phyloP scores from a whole-genome alignment of 768 basidiomycete species.

The Boletus subparvulus region DNA sequence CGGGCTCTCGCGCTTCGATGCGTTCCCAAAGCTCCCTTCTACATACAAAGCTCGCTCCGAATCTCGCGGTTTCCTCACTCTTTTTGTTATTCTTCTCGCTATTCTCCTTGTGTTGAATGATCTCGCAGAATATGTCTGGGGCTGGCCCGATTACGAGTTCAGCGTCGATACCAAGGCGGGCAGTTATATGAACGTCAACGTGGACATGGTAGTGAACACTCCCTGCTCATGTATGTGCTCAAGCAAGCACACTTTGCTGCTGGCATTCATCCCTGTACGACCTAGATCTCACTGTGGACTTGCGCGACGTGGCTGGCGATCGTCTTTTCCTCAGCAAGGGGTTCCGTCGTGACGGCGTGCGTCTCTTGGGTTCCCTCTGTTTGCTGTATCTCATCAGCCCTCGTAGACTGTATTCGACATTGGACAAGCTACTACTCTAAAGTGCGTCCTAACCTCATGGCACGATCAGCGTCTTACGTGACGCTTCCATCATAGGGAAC shows the following conservation, averaged over 20 bases:
- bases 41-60: constrained; percentile 80
- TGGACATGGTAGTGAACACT: constrained; percentile 92
- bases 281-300: constrained; percentile 80
- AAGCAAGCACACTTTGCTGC: not conserved
- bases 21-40: constrained; percentile 81
- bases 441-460: constrained; percentile 38
- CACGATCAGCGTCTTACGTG: not conserved
- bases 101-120: constrained; percentile 84
- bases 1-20: constrained; percentile 71
- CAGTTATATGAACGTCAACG: constrained; percentile 77
- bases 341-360: constrained; percentile 84
- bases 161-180: constrained; percentile 68
- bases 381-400: not conserved
- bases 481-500: constrained; percentile 44
- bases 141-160: constrained; percentile 90
- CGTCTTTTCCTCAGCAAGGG: constrained; percentile 78
- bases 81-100: constrained; percentile 65
- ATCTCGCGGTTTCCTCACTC: constrained; percentile 77
- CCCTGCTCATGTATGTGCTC: constrained; percentile 82
- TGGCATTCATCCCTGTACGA: not conserved
- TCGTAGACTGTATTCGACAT: constrained; percentile 73
- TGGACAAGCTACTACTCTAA: constrained; percentile 73
- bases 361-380: constrained; percentile 6
- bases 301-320: constrained; percentile 94
- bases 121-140: constrained; percentile 88